These are phyloP conservation scores for Pseudisothecium myosuroides DNA, from an alignment of 225 moss, liverwort and hornwort genomes.

Conservation along the genomic window DNA sequence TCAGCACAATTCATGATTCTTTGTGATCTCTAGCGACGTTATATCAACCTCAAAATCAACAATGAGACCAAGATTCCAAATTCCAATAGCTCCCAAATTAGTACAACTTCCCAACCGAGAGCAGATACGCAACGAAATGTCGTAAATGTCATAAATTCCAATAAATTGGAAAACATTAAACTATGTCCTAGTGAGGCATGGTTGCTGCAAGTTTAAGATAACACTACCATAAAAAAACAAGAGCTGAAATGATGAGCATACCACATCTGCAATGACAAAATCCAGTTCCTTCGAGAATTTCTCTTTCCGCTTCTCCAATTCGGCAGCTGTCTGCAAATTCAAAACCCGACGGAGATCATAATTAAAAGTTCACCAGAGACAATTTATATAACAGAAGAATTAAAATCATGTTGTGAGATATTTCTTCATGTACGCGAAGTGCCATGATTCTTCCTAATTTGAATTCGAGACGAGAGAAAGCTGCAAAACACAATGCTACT, in stretches of 20 bases:
- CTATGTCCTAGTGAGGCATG: neutral
- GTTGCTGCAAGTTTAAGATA: neutral
- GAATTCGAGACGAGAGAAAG: neutral
- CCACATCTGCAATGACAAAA: conserved; percentile 90
- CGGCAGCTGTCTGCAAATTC: conserved; percentile 73
- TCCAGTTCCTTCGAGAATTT: conserved; percentile 83
- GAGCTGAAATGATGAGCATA: conserved; percentile 1
- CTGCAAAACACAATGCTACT: neutral
- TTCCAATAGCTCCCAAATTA: neutral
- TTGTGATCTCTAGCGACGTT: neutral
- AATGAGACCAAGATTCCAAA: neutral
- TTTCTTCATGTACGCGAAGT: neutral
- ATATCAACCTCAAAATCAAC: neutral
- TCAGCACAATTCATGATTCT: neutral
- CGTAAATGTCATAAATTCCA: too few species aligned
- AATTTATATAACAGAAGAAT: neutral
- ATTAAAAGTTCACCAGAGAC: neutral
- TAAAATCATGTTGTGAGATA: neutral
- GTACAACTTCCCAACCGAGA: neutral
- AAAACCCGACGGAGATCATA: neutral
- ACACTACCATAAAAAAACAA: neutral
- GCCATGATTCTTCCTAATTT: neutral
- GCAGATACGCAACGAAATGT: neutral
- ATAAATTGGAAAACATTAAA: neutral
- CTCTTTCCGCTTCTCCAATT: conserved; percentile 85